phyloP scores from a whole-genome alignment of 1,139 yeast species.

The Debaryomyces nepalensis region DNA sequence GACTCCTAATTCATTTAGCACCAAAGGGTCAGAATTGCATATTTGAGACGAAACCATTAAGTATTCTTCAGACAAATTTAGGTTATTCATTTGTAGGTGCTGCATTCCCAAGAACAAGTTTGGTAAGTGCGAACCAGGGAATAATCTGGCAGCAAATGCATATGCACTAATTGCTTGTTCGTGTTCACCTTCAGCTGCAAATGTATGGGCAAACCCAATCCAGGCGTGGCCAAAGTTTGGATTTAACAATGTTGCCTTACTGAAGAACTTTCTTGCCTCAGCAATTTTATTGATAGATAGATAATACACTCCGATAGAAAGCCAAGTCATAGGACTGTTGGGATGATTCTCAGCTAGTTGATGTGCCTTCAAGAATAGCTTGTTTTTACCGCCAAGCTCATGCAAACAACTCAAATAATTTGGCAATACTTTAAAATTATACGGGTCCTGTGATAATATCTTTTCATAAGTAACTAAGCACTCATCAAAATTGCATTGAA shows the following conservation, averaged over 20 bases:
- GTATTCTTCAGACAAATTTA: slow-evolving; percentile 85
- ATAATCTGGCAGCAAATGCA: slow-evolving; percentile 91
- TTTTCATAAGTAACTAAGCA: slow-evolving; percentile 77
- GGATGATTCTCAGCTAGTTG: slow-evolving; percentile 88
- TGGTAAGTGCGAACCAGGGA: slow-evolving; percentile 94
- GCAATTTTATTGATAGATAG: slow-evolving; percentile 70
- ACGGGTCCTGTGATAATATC: slow-evolving; percentile 64
- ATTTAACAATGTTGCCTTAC: slow-evolving; percentile 85
- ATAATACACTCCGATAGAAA: slow-evolving; percentile 91
- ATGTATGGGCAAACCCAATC: slow-evolving; percentile 98
- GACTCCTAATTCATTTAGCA: slow-evolving; percentile 92
- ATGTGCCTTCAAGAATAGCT: slow-evolving; percentile 80
- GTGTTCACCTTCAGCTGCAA: slow-evolving; percentile 97
- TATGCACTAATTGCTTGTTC: slow-evolving; percentile 98
- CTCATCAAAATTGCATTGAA: slow-evolving; percentile 79
- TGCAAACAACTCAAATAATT: slow-evolving; percentile 82
- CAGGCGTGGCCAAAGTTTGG: slow-evolving; percentile 96
- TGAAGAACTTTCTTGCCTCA: slow-evolving; percentile 87
- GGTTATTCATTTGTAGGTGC: slow-evolving; percentile 83
- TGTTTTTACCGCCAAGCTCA: slow-evolving; percentile 83
- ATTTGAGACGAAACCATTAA: slow-evolving; percentile 74
- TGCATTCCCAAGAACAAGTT: slow-evolving; percentile 94
- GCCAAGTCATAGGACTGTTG: slow-evolving; percentile 83
- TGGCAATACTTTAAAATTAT: slow-evolving; percentile 76
- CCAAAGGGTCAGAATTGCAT: slow-evolving; percentile 83